phyloP scores from a whole-genome alignment of 1,139 yeast species.

The Pichia sp. region DNA sequence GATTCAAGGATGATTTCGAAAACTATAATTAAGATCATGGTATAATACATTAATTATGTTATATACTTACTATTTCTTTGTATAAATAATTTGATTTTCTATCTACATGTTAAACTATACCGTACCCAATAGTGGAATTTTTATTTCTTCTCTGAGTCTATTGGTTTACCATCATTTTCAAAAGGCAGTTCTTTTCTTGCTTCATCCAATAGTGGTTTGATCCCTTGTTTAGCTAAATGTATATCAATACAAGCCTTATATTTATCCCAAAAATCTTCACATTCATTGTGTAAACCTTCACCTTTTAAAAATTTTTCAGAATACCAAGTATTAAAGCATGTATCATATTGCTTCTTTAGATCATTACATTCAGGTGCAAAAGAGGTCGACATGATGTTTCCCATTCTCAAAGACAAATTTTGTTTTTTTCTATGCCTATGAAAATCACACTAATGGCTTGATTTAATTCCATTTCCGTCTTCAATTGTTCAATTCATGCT shows the following conservation, averaged over 20 bases:
- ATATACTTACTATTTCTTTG: background rate
- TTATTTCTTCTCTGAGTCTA: constrained; percentile 5
- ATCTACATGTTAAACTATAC: background rate
- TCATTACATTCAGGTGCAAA: constrained; percentile 97
- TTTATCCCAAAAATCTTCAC: constrained; percentile 81
- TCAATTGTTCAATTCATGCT: too few species aligned
- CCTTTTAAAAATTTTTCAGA: constrained; percentile 81
- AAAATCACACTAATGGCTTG: too few species aligned
- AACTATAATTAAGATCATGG: constrained; percentile 16
- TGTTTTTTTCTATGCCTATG: too few species aligned
- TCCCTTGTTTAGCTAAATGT: constrained; percentile 65
- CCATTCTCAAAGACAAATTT: constrained; percentile 38
- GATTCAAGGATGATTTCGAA: constrained; percentile 24
- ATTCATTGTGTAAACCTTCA: constrained; percentile 66
- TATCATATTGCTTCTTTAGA: constrained; percentile 77
- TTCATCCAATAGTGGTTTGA: constrained; percentile 80
- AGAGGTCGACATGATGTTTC: constrained; percentile 81
- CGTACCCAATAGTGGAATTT: too few species aligned
- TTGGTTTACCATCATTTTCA: constrained; percentile 48
- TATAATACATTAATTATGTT: background rate
- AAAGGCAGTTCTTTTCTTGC: constrained; percentile 92
- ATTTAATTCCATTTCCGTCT: background rate
- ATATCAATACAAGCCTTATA: constrained; percentile 79
- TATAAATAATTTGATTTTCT: background rate
- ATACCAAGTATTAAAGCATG: constrained; percentile 92